Evolutionary conservation across 2,329 filamentous ascomycete species (phyloP).

Genomic region (Penicillium griseofulvum): DNA sequence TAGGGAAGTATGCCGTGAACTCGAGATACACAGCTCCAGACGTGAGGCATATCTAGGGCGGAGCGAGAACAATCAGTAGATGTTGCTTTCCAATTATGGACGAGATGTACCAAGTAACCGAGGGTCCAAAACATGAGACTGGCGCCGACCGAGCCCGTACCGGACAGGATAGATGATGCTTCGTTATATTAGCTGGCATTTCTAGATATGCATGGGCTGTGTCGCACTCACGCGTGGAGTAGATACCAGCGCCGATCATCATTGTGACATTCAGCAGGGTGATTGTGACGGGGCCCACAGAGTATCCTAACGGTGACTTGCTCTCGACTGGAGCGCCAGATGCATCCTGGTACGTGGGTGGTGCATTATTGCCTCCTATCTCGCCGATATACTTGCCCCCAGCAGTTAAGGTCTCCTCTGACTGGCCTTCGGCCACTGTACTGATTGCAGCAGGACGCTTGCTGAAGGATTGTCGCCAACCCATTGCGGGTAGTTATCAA

Average conservation of each 20-base stretch:
- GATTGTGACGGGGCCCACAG: slow-evolving; percentile 57
- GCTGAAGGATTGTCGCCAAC: neutral
- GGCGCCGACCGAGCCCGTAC: slow-evolving; percentile 61
- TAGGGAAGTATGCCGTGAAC: slow-evolving; percentile 64
- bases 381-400: neutral
- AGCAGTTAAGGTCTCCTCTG: neutral
- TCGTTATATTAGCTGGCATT: neutral
- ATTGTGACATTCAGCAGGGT: slow-evolving; percentile 60
- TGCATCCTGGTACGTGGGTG: slow-evolving; percentile 58
- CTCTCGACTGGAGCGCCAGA: slow-evolving; percentile 60
- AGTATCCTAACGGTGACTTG: slow-evolving; percentile 58
- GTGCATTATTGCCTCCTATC: slow-evolving; percentile 45
- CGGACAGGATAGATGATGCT: slow-evolving; percentile 58
- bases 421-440: neutral
- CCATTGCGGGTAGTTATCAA: neutral
- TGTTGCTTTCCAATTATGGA: slow-evolving; percentile 39
- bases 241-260: slow-evolving; percentile 63
- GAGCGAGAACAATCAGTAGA: neutral
- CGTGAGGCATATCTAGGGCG: slow-evolving; percentile 1
- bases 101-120: slow-evolving; percentile 57
- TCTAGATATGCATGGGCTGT: neutral
- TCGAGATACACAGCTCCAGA: slow-evolving; percentile 58
- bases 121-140: slow-evolving; percentile 63
- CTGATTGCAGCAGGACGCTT: neutral
- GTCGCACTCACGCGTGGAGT: slow-evolving; percentile 58